Conservation (phyloP, 116 monocot species). For the Posidonia oceanica region DNA sequence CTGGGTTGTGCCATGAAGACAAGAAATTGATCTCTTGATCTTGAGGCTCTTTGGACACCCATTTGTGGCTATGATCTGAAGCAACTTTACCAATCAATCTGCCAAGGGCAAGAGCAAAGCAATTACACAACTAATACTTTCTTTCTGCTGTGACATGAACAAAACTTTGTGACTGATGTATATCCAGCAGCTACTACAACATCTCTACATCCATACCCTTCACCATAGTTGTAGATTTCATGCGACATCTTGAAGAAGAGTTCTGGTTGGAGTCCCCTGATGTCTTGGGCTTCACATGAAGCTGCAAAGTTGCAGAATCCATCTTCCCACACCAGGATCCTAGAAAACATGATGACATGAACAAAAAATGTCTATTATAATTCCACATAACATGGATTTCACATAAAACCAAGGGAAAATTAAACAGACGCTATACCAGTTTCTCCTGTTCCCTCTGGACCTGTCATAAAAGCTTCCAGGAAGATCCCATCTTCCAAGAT, state of each 20-base stretch:
- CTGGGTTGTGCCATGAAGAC: conserved; percentile 46
- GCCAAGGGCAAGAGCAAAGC: neutral
- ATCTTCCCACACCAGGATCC: conserved; percentile 95
- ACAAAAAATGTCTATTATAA: neutral
- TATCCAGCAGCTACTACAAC: neutral
- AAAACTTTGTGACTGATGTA: neutral
- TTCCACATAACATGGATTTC: neutral
- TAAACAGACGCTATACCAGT: conserved; percentile 34
- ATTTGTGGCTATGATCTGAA: conserved; percentile 67
- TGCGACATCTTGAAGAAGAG: conserved; percentile 99
- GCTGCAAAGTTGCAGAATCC: conserved; percentile 93
- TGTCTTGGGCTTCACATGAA: conserved; percentile 18
- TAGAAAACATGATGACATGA: conserved; percentile 1
- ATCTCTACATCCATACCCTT: conserved; percentile 39
- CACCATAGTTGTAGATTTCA: conserved; percentile 98
- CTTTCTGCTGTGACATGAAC: neutral
- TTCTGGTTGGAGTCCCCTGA: conserved; percentile 57
- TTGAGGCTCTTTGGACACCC: conserved; percentile 51
- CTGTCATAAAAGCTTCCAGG: conserved; percentile 68
- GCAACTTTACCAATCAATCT: conserved; percentile 71
- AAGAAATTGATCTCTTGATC: conserved; percentile 39
- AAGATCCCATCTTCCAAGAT: conserved; percentile 67
- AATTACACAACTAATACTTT: neutral
- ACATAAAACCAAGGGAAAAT: neutral
- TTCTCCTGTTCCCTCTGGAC: conserved; percentile 81